Evolutionary conservation across 1,284 basidiomycete genomes (phyloP).

Genomic region (Boletellus dicymbophilus): DNA sequence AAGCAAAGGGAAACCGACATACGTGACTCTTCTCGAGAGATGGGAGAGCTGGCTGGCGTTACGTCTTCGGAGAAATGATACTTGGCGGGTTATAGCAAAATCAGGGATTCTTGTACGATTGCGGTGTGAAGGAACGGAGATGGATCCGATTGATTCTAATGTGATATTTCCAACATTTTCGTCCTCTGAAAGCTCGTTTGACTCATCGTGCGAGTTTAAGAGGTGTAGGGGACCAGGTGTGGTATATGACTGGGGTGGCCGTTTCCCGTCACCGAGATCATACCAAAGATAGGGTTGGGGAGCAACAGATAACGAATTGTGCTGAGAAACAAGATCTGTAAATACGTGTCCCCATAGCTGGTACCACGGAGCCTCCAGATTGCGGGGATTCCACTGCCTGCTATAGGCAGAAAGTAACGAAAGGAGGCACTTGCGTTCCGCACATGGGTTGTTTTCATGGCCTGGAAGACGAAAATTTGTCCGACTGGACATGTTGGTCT

Average conservation of each 20-base stretch:
- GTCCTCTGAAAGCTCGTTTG: not conserved
- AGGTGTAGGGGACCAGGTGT: not conserved
- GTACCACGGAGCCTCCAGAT: not conserved
- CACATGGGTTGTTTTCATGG: not conserved
- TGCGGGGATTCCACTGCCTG: not conserved
- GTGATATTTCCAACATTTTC: not conserved
- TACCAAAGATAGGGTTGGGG: not conserved
- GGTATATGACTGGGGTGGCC: not conserved
- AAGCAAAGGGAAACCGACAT: not conserved
- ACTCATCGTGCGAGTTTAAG: not conserved
- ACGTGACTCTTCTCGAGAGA: not conserved
- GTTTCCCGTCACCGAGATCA: not conserved
- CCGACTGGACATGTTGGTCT: not conserved
- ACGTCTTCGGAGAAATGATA: not conserved
- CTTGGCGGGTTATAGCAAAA: not conserved
- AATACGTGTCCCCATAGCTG: not conserved
- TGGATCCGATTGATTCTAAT: not conserved
- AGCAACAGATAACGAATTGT: not conserved
- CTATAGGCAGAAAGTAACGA: not conserved
- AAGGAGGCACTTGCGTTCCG: not conserved
- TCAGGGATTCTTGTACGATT: not conserved
- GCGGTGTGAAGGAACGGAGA: not conserved
- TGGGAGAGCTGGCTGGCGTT: not conserved
- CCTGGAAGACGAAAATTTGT: not conserved
- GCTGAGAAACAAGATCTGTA: not conserved